phyloP scores from a whole-genome alignment of 805 yeast genomes.

The Diddensiella santjacobensis region DNA sequence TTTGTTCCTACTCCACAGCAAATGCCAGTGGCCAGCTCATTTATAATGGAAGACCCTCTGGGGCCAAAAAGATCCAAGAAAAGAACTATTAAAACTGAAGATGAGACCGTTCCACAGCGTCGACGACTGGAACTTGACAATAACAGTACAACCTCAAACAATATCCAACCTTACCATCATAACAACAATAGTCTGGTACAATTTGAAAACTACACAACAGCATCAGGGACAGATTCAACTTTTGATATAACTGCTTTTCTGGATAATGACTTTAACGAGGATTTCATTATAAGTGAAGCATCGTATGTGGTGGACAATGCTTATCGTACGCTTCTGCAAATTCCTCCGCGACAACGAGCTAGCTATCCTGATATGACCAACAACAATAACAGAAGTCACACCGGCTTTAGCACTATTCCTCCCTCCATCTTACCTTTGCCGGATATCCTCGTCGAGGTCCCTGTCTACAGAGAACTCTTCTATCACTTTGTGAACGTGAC shows the following conservation, averaged over 20 bases:
- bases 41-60: constrained; percentile 12
- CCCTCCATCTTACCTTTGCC: constrained; percentile 50
- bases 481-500: constrained; percentile 61
- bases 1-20: constrained; percentile 23
- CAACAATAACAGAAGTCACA: background rate
- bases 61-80: background rate
- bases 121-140: background rate
- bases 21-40: constrained; percentile 14
- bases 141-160: background rate
- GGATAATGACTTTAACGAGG: constrained; percentile 15
- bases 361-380: constrained; percentile 1
- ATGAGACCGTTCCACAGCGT: background rate
- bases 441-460: constrained; percentile 54
- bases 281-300: constrained; percentile 16
- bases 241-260: constrained; percentile 6
- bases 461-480: constrained; percentile 57
- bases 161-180: background rate
- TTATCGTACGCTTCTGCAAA: constrained; percentile 11
- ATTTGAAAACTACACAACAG: background rate
- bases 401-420: constrained; percentile 24
- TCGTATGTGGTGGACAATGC: constrained; percentile 6
- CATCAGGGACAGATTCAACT: constrained; percentile 5
- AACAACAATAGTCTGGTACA: background rate
- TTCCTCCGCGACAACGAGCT: constrained; percentile 11
- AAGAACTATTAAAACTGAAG: background rate